phyloP scores from a whole-genome alignment of 805 yeast genomes.

The Pichia scutulata region DNA sequence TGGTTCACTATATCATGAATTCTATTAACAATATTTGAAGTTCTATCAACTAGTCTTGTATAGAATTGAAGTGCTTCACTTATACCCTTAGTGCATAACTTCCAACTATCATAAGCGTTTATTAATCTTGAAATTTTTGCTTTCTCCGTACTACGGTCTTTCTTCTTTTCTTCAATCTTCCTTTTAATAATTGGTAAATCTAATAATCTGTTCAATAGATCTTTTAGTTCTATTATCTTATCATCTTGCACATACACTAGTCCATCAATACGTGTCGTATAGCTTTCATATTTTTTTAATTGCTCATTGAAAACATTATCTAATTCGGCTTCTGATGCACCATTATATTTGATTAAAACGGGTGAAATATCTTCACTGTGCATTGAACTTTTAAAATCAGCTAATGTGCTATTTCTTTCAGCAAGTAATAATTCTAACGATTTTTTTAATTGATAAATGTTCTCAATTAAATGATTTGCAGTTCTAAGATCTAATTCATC shows the following conservation, averaged over 20 bases:
- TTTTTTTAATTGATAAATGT: constrained; percentile 49
- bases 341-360: constrained; percentile 57
- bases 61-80: constrained; percentile 61
- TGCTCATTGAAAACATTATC: constrained; percentile 57
- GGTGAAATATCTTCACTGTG: constrained; percentile 83
- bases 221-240: constrained; percentile 36
- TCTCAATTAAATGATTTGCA: constrained; percentile 34
- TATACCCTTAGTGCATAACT: constrained; percentile 48
- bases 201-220: constrained; percentile 36
- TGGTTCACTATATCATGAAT: constrained; percentile 23
- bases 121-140: constrained; percentile 35
- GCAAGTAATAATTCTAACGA: constrained; percentile 55
- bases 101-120: constrained; percentile 51
- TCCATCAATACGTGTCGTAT: constrained; percentile 56
- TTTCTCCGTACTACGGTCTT: constrained; percentile 30
- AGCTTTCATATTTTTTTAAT: constrained; percentile 66
- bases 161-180: constrained; percentile 36
- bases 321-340: constrained; percentile 35
- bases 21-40: constrained; percentile 27
- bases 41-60: constrained; percentile 25
- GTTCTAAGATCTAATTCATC: constrained; percentile 16
- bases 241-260: constrained; percentile 59
- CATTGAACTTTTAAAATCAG: constrained; percentile 59
- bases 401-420: constrained; percentile 54
- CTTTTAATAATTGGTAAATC: constrained; percentile 39